Evolutionary conservation across 176 grass and related monocot species (phyloP).

Genomic region (Ananas comosus): DNA sequence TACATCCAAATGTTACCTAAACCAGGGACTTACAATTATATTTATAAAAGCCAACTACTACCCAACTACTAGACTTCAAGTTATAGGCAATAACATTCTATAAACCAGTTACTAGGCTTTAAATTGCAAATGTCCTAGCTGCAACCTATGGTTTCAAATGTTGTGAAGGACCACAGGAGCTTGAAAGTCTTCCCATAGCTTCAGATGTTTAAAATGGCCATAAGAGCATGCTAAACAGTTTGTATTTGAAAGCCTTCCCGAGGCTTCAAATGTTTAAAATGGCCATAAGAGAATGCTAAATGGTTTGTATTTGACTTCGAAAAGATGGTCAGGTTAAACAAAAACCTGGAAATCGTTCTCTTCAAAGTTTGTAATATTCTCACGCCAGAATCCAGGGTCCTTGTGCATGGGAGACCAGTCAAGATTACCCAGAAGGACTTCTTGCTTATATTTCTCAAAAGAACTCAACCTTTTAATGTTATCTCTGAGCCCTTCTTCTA

Average conservation of each 20-base stretch:
- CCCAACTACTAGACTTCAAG: too few relatives aligned
- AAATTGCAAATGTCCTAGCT: not conserved
- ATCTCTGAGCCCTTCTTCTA: constrained; percentile 79
- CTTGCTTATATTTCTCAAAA: constrained; percentile 96
- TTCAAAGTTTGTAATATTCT: constrained; percentile 92
- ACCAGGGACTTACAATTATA: too few relatives aligned
- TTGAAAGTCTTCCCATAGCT: not conserved
- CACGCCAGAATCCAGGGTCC: constrained; percentile 87
- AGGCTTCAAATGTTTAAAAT: not conserved
- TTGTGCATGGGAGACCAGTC: constrained; percentile 99
- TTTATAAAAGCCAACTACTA: too few relatives aligned
- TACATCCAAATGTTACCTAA: too few relatives aligned
- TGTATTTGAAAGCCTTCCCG: too few relatives aligned
- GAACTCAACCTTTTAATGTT: constrained; percentile 77
- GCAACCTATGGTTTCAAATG: not conserved
- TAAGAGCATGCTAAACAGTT: not conserved
- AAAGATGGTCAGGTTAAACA: not conserved
- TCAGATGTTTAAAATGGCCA: not conserved
- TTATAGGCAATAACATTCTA: too few relatives aligned
- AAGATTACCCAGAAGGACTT: constrained; percentile 94
- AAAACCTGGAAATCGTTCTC: constrained; percentile 99
- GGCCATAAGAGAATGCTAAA: not conserved
- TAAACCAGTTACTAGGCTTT: not conserved
- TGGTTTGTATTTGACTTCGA: not conserved
- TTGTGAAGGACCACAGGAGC: not conserved